Conservation (phyloP, 495 filamentous ascomycete genomes). For the Penicillium chermesinum region DNA sequence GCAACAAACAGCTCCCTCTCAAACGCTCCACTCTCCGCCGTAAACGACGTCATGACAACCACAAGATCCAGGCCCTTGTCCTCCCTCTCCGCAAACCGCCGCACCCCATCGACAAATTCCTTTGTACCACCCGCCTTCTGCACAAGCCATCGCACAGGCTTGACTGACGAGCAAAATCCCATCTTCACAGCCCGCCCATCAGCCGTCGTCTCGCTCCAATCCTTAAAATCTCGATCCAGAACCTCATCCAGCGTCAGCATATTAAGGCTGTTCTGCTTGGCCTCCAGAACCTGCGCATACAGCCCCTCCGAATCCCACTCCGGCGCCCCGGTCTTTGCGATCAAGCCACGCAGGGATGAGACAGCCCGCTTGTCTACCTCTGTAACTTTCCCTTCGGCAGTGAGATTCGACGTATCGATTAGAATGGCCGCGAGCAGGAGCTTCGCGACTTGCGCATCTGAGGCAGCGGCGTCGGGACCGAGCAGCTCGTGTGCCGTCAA, state of each 20-base stretch:
- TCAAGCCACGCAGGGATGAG: conserved; percentile 54
- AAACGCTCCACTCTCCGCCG: conserved; percentile 45
- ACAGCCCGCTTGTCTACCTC: conserved; percentile 60
- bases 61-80: conserved; percentile 59
- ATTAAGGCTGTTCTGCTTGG: conserved; percentile 68
- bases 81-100: conserved; percentile 43
- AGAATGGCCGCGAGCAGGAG: conserved; percentile 77
- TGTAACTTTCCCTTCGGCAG: conserved; percentile 66
- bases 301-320: conserved; percentile 42
- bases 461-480: conserved; percentile 20
- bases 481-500: conserved; percentile 49
- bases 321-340: conserved; percentile 17
- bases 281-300: conserved; percentile 55
- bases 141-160: conserved; percentile 58
- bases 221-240: conserved; percentile 87
- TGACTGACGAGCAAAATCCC: conserved; percentile 71
- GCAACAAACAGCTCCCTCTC: conserved; percentile 70
- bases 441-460: conserved; percentile 53
- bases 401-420: conserved; percentile 78
- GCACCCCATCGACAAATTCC: conserved; percentile 45
- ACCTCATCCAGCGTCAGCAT: conserved; percentile 65
- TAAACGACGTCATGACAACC: conserved; percentile 72
- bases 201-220: conserved; percentile 58
- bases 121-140: conserved; percentile 43
- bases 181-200: conserved; percentile 41